Evolutionary conservation across 768 basidiomycete species (phyloP), one percentile per base, ranked within the genome.

Genomic region (Pleurotus eryngii): DNA sequence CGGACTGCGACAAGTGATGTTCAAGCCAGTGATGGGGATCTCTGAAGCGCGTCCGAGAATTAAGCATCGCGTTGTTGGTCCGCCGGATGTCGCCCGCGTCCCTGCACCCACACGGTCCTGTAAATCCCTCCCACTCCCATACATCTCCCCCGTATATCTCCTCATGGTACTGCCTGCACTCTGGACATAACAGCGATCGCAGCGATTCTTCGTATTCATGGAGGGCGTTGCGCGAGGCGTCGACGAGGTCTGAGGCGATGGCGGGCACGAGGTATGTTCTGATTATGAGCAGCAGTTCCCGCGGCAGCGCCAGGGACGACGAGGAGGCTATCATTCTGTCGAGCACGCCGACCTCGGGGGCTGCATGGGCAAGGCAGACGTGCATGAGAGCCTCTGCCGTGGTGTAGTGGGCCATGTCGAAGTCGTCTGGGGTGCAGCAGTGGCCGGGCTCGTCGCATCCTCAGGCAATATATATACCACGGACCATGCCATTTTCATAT

Each of bases 71-170:
- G 18, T 40, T 38, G 42, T 43, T 17, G 27, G n/a, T 20, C 24
- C 22, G 12, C 49, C 35, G 50, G 27, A 49, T 14, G 18, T 26
- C 20, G 46, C 56, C 56, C 12, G n/a, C 22, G n/a, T 27, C 37
- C 42, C 64, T 56, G 63, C 82, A 84, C n/a, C 70, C 69, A 63
- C 83, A 84, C 14, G 77, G 72, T 1, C 80, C 74, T 47, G 71
- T 74, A 55, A 81, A 78, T 55, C 80, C 76, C 45, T 79, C 77
- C 82, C 82, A 84, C 46, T 78, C 73, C 65, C 78, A 81, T 7
- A 83, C 70, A 58, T 79, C 76, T 27, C 71, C 70, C 1, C 82
- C 82, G 59, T 77, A 84, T 22, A 84, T 79, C 57, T 82, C 79
- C 18, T 78, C 66, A 63, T 83, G 76, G 64, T 80, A 83, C 17